Conservation (phyloP, 1,139 yeast species). For the Pichia sorboxylosa region DNA sequence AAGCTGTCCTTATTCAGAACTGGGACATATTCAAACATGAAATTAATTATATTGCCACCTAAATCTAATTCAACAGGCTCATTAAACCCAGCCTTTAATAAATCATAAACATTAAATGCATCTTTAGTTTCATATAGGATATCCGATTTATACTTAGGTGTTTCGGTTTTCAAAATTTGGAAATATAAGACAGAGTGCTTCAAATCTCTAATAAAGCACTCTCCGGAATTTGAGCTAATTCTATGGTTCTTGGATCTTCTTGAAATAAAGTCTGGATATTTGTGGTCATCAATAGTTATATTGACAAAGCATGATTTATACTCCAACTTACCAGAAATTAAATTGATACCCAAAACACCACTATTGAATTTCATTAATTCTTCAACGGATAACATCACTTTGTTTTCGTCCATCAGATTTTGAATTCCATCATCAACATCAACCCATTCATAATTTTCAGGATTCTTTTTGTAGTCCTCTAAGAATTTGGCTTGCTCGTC, state of each 20-base stretch:
- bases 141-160: constrained; percentile 37
- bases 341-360: constrained; percentile 48
- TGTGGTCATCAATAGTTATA: constrained; percentile 51
- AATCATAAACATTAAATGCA: constrained; percentile 38
- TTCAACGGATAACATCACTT: constrained; percentile 38
- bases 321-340: constrained; percentile 38
- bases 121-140: constrained; percentile 37
- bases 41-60: constrained; percentile 31
- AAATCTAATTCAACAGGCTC: constrained; percentile 37
- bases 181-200: constrained; percentile 45
- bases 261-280: constrained; percentile 47
- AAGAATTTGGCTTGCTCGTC: constrained; percentile 32
- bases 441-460: constrained; percentile 51
- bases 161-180: constrained; percentile 42
- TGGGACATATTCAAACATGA: constrained; percentile 53
- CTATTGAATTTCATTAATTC: constrained; percentile 44
- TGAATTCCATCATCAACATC: constrained; percentile 33
- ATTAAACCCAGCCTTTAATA: constrained; percentile 37
- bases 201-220: constrained; percentile 58
- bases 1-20: constrained; percentile 35
- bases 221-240: constrained; percentile 37
- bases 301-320: constrained; percentile 40
- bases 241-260: constrained; percentile 31
- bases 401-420: constrained; percentile 27
- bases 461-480: constrained; percentile 42